These are phyloP conservation scores for Diutina rugosa DNA, from an alignment of 1,139 yeast genomes.

Conservation along the genomic window DNA sequence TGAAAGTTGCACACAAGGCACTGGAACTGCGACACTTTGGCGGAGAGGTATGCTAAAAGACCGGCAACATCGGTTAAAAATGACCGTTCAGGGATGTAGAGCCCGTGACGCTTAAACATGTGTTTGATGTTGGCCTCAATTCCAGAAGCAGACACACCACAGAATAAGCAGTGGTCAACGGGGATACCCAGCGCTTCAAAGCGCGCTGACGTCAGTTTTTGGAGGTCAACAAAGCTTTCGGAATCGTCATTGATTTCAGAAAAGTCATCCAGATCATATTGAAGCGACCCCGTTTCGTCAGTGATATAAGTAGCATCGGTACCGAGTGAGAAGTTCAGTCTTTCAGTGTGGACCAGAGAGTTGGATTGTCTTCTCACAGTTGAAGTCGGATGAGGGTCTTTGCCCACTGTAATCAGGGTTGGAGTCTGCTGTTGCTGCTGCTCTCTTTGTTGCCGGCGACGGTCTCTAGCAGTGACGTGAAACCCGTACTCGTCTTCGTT, in stretches of 20 bases:
- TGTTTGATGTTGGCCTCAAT: slow-evolving; percentile 33
- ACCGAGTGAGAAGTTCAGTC: not conserved
- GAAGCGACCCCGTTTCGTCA: not conserved
- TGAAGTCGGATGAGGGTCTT: not conserved
- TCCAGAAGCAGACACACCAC: slow-evolving; percentile 23
- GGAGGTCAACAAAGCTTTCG: not conserved
- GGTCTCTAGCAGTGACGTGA: slow-evolving; percentile 20
- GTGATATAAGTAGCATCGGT: not conserved
- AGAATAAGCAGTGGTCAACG: slow-evolving; percentile 26
- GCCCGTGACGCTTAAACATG: slow-evolving; percentile 35
- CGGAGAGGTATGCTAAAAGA: slow-evolving; percentile 27
- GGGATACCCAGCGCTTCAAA: slow-evolving; percentile 8
- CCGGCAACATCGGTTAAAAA: slow-evolving; percentile 31
- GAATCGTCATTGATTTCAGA: not conserved
- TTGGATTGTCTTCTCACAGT: not conserved
- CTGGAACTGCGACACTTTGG: slow-evolving; percentile 29
- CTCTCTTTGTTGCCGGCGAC: not conserved
- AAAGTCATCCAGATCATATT: not conserved
- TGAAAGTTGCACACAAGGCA: slow-evolving; percentile 42
- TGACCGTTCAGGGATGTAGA: slow-evolving; percentile 37
- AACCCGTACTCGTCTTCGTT: slow-evolving; percentile 62
- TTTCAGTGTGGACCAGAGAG: not conserved
- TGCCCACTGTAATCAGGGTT: not conserved
- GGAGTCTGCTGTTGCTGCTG: not conserved
- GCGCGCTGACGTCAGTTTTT: not conserved